phyloP scores from a whole-genome alignment of 1,284 basidiomycete genomes.

The Caloboletus firmus region DNA sequence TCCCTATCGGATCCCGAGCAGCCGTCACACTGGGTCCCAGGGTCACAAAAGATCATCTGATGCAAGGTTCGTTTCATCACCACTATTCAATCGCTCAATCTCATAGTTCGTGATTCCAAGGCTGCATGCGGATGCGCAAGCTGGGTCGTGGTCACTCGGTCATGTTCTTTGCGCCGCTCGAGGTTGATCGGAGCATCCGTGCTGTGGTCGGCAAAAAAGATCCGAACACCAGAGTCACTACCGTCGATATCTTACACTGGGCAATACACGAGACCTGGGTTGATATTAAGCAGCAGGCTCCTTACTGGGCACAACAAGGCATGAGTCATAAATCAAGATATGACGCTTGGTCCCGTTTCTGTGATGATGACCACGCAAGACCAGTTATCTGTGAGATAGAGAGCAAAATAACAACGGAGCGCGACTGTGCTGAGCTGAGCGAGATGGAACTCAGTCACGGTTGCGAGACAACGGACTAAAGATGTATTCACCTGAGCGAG shows the following conservation, averaged over 20 bases:
- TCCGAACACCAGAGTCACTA: slow-evolving; percentile 14
- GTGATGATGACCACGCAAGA: background rate
- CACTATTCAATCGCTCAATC: background rate
- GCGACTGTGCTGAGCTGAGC: no score
- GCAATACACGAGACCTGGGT: slow-evolving; percentile 43
- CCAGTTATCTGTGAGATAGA: no score
- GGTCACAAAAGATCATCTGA: slow-evolving; percentile 49
- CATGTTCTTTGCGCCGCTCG: slow-evolving; percentile 46
- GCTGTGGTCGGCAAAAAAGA: background rate
- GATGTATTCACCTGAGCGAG: no score
- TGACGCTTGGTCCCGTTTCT: slow-evolving; percentile 29
- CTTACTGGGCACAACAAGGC: slow-evolving; percentile 49
- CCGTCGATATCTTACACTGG: slow-evolving; percentile 43
- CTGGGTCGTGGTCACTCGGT: slow-evolving; percentile 37
- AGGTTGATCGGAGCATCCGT: slow-evolving; percentile 17
- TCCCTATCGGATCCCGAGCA: no score
- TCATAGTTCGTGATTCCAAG: slow-evolving; percentile 9
- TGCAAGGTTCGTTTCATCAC: slow-evolving; percentile 41
- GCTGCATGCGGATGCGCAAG: no score
- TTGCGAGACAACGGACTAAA: no score
- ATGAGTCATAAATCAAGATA: slow-evolving; percentile 37
- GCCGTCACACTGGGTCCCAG: no score
- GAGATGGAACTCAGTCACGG: no score
- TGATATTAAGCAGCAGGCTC: slow-evolving; percentile 12
- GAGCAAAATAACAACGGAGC: no score